Evolutionary conservation across 306 rosid genomes (phyloP).

Genomic region (Vigna radiata): DNA sequence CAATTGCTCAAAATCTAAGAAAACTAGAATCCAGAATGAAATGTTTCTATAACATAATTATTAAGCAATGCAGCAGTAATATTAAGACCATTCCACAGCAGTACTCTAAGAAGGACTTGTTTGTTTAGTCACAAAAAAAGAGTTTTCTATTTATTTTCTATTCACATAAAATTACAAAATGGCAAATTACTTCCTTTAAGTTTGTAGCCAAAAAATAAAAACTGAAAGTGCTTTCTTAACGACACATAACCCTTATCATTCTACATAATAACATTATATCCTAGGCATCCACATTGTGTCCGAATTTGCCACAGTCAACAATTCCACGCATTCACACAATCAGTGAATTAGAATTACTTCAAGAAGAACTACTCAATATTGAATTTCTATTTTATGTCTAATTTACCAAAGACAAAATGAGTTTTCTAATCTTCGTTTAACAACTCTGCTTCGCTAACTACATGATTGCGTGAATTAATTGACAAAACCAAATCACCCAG

Average conservation of each 20-base stretch:
- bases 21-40: neutral
- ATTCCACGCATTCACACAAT: neutral
- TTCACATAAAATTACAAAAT: neutral
- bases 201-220: neutral
- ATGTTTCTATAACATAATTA: neutral
- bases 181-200: neutral
- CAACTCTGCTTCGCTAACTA: neutral
- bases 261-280: neutral
- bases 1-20: slow-evolving; percentile 13
- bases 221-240: neutral
- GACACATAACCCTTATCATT: neutral
- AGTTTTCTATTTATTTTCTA: neutral
- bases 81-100: neutral
- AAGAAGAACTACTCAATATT: neutral
- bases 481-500: neutral
- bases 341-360: neutral
- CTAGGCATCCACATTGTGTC: neutral
- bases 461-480: neutral
- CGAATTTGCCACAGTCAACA: neutral
- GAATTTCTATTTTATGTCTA: neutral
- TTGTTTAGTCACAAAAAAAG: neutral
- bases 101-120: neutral
- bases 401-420: neutral
- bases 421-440: neutral
- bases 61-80: neutral